Base-by-base conservation (phyloP, 2,329 filamentous ascomycete genomes). In the Emergomyces orientalis region DNA sequence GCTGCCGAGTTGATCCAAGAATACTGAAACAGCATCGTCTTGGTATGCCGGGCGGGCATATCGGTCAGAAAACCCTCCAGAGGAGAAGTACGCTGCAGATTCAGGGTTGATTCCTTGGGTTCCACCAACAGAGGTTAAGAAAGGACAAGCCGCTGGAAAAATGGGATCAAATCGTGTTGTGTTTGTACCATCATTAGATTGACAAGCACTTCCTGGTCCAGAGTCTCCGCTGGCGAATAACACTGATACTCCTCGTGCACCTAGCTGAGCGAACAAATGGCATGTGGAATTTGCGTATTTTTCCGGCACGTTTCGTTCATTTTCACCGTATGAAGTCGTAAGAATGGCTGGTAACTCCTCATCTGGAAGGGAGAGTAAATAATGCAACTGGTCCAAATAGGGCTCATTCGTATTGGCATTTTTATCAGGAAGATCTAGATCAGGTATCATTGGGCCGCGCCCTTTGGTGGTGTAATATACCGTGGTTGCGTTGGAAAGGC, bases 261-360 rank as follows among this genome's bases (percentile, higher is more conserved):
- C 86, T 4, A 90, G 81, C 64, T 87, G 83, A 8, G 82, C 84
- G 65, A 87, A 85, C 51, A 85, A 76, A 39, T 80, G 80, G 74
- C 88, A 88, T 30, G 84, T 81, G 62, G 82, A 79, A 68, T 82
- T 78, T 11, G 84, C 81, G 70, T 89, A 89, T 4, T 79, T 76
- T 27, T 75, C 74, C 0, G 86, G 85, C 0, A 89, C 77, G 2
- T 79, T 81, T 71, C 80, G 84, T 72, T 90, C 88, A 57, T 86
- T 80, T 68, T 88, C 86, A 37, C 86, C 86, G 70, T 90, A 90
- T 0, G 86, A 89, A 19, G 85, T 87, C 47, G 81, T 82, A 49
- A 90, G 79, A n/a, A 88, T 82, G 2, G 83, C 80, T 0, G 88
- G 87, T 0, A 90, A 76, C 22, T 82, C 71, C 1, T 77, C 72